phyloP scores from a whole-genome alignment of 495 filamentous ascomycete genomes.

The Podospora bellae-mahoneyi region DNA sequence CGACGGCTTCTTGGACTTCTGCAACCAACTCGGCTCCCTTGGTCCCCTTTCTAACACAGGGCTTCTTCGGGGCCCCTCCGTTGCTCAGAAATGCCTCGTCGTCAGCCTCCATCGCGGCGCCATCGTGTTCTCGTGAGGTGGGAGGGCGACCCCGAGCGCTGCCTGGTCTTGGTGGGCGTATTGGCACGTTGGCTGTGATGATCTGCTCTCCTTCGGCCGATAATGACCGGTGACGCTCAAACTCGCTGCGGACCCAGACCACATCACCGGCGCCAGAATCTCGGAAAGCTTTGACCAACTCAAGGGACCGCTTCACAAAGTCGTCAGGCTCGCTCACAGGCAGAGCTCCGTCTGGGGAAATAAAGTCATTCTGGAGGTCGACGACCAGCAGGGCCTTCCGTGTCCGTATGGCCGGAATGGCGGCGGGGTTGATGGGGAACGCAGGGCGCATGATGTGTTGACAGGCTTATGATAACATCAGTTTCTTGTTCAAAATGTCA shows the following conservation, averaged over 20 bases:
- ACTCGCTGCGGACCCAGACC: slow-evolving; percentile 83
- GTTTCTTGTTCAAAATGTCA: neutral
- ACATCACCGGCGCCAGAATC: slow-evolving; percentile 63
- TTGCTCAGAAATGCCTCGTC: slow-evolving; percentile 59
- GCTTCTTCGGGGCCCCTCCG: slow-evolving; percentile 39
- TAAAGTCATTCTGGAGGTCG: slow-evolving; percentile 91
- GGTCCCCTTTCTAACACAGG: slow-evolving; percentile 59
- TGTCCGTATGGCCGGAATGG: slow-evolving; percentile 54
- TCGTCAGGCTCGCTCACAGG: slow-evolving; percentile 60
- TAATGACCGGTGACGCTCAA: slow-evolving; percentile 54
- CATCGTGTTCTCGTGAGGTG: slow-evolving; percentile 29
- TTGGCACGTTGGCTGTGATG: slow-evolving; percentile 35
- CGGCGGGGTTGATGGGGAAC: slow-evolving; percentile 47
- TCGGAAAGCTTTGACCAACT: slow-evolving; percentile 71
- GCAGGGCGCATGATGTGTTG: slow-evolving; percentile 31
- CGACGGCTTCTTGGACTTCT: slow-evolving; percentile 53
- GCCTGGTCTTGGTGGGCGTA: slow-evolving; percentile 13
- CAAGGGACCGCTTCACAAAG: slow-evolving; percentile 63
- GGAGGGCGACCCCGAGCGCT: slow-evolving; percentile 19
- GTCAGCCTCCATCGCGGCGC: slow-evolving; percentile 33
- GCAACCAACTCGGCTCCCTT: slow-evolving; percentile 66
- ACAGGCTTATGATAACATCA: neutral
- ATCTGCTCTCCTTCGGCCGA: slow-evolving; percentile 51
- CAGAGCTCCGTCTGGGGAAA: slow-evolving; percentile 65
- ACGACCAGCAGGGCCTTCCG: slow-evolving; percentile 80